Base-by-base conservation (phyloP, 306 rosid genomes). In the Prunus padus region DNA sequence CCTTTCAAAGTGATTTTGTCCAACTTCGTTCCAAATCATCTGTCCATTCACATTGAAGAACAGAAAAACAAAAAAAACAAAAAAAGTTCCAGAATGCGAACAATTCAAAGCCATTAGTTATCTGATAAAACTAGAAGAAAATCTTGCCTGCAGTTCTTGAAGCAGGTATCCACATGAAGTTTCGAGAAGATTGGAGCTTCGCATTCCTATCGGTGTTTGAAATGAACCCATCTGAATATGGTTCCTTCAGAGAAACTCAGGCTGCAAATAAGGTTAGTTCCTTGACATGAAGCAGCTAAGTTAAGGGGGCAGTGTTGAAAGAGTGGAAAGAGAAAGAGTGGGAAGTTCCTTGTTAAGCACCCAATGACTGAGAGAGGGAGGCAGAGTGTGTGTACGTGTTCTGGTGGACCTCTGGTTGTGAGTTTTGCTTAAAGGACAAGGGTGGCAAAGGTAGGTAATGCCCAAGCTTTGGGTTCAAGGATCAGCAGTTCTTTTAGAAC, bases 1-100 rank as follows among this genome's bases (percentile, higher is more conserved):
- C 78, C 96, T 89, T 67, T 89, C 97, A 40, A 85, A 85, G 74
- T 92, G 86, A 51, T 92, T 98, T 87, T 92, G 97, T 81, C 99
- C 99, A 47, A 95, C 87, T 92, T 95, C 99, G 45, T 95, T 92
- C 99, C 98, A 95, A 66, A 95, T 95, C 82, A 89, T 92, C 99
- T 95, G 85, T 75, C 60, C 85, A 82, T 75, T 65, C 61, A 15
- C 60, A 70, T 55, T 40, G 18, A 73, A 33, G 22, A 74, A 33
- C 47, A 75, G 61, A 12, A 67, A 68, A 25, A 19, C 49, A 31
- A 12, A 51, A 33, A 31, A 23, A 22, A 33, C 42, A 75, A 65
- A 12, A 65, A 71, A 51, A 45, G 79, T 72, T 59, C 73, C 66
- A 13, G 54, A 77, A 67, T 49, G 51, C 80, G 60, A 68, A 40